Percentiles rank a stretch among this genome's conserved stretches.
Evolutionary conservation across 495 filamentous ascomycete genomes (phyloP).

Genomic region (Aspergillus bertholletiae): DNA sequence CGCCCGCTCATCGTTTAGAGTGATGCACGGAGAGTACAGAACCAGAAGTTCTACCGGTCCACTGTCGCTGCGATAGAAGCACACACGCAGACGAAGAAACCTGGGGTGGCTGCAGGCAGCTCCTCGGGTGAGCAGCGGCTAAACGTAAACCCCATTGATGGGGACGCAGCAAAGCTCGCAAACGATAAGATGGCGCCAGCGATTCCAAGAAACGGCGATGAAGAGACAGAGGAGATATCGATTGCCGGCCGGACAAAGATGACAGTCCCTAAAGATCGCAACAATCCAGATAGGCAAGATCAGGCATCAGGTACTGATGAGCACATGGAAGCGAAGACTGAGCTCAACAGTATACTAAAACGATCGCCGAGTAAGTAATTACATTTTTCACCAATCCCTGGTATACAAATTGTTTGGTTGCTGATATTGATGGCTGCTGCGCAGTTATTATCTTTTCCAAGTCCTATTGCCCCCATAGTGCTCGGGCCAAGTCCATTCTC

Average conservation of each 20-base stretch:
- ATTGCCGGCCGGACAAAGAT: slow-evolving; percentile 68
- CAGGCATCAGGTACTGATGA: slow-evolving; percentile 22
- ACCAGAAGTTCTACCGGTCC: slow-evolving; percentile 48
- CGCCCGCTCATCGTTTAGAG: slow-evolving; percentile 23
- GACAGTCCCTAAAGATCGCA: slow-evolving; percentile 42
- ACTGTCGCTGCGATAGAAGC: slow-evolving; percentile 48
- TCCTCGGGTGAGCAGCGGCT: slow-evolving; percentile 31
- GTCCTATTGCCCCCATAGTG: slow-evolving; percentile 82
- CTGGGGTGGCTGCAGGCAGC: slow-evolving; percentile 27
- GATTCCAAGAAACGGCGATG: slow-evolving; percentile 23
- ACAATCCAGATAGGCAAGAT: slow-evolving; percentile 20
- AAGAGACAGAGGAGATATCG: slow-evolving; percentile 43
- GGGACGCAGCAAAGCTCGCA: slow-evolving; percentile 40
- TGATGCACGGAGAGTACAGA: slow-evolving; percentile 39
- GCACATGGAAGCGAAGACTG: slow-evolving; percentile 42
- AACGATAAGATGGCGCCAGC: slow-evolving; percentile 50
- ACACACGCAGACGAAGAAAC: slow-evolving; percentile 28
- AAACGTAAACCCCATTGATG: slow-evolving; percentile 30
- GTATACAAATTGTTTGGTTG: not conserved
- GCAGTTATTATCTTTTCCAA: slow-evolving; percentile 95
- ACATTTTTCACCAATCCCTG: not conserved
- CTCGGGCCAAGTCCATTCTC: slow-evolving; percentile 76
- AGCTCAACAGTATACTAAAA: slow-evolving; percentile 75
- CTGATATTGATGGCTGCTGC: slow-evolving; percentile 16
- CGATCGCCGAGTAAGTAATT: slow-evolving; percentile 66